Conservation (phyloP, 345 rosid genomes). For the Erysimum cheiranthoides region DNA sequence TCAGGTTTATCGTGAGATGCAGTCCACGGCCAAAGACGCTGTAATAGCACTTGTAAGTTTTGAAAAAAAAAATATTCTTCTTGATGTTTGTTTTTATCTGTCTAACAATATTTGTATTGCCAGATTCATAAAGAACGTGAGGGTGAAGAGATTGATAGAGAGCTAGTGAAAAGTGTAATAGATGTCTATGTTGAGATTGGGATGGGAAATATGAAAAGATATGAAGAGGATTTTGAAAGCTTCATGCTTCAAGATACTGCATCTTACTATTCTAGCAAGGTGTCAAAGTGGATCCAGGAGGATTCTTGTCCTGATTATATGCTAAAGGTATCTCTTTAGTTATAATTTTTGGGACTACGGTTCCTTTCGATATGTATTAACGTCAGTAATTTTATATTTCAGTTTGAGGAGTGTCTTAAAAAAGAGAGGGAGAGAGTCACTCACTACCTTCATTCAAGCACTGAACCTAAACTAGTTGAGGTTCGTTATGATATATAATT, state of each 20-base stretch:
- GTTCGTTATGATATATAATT: not conserved
- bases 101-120: conserved; percentile 4
- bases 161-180: conserved; percentile 68
- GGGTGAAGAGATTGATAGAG: conserved; percentile 75
- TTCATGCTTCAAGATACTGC: conserved; percentile 61
- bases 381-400: not conserved
- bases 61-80: too few species aligned
- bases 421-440: conserved; percentile 81
- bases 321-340: conserved; percentile 50
- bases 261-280: conserved; percentile 74
- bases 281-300: conserved; percentile 73
- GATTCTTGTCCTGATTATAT: conserved; percentile 81
- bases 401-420: conserved; percentile 70
- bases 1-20: conserved; percentile 60
- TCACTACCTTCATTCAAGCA: conserved; percentile 76
- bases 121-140: conserved; percentile 70
- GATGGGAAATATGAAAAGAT: conserved; percentile 58
- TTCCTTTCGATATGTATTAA: too few species aligned
- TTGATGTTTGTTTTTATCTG: not conserved
- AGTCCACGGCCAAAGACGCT: conserved; percentile 57
- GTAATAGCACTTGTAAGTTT: conserved; percentile 58
- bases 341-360: too few species aligned
- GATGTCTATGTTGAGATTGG: conserved; percentile 78
- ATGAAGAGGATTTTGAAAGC: conserved; percentile 69
- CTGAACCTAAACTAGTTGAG: conserved; percentile 73